phyloP scores from a whole-genome alignment of 2,329 filamentous ascomycete species.

The Phialophora expanda region DNA sequence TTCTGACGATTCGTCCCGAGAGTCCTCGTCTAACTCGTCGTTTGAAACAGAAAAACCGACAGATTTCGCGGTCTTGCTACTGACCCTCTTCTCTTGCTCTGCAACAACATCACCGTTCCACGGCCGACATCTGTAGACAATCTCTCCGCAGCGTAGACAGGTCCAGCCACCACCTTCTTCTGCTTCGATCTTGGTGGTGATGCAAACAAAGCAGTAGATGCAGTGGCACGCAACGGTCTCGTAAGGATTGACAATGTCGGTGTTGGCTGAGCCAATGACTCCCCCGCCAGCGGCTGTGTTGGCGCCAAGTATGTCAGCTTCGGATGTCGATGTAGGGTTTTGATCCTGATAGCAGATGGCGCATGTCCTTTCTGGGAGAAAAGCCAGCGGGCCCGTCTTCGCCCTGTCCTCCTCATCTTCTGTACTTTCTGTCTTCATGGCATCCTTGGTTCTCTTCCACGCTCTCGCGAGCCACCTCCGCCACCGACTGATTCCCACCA shows the following conservation, averaged over 20 bases:
- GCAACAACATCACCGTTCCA: conserved; percentile 87
- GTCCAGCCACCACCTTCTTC: conserved; percentile 95
- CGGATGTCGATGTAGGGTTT: conserved; percentile 72
- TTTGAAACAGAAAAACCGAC: conserved; percentile 60
- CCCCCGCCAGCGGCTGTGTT: conserved; percentile 73
- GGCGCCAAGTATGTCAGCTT: conserved; percentile 76
- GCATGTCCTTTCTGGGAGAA: conserved; percentile 90
- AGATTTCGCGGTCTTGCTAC: conserved; percentile 48
- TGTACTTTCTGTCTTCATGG: conserved; percentile 57
- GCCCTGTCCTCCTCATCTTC: conserved; percentile 57
- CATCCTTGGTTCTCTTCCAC: conserved; percentile 79
- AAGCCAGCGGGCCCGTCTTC: conserved; percentile 75
- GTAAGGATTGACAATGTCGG: conserved; percentile 95
- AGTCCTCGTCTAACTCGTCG: conserved; percentile 12
- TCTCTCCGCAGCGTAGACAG: conserved; percentile 84
- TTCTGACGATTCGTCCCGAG: conserved; percentile 10
- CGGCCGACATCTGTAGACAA: conserved; percentile 82
- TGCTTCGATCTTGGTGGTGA: conserved; percentile 85
- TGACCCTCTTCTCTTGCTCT: conserved; percentile 52
- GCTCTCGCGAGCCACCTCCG: conserved; percentile 82
- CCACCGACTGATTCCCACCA: conserved; percentile 95
- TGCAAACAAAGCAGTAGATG: conserved; percentile 93
- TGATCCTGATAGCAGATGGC: conserved; percentile 97
- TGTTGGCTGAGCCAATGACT: conserved; percentile 84
- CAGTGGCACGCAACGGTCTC: conserved; percentile 87